A percentile compares a stretch with the other conserved stretches of the same genome.
Conservation (phyloP, 2,329 filamentous ascomycete species). For the Penicillium aurantiogriseum region DNA sequence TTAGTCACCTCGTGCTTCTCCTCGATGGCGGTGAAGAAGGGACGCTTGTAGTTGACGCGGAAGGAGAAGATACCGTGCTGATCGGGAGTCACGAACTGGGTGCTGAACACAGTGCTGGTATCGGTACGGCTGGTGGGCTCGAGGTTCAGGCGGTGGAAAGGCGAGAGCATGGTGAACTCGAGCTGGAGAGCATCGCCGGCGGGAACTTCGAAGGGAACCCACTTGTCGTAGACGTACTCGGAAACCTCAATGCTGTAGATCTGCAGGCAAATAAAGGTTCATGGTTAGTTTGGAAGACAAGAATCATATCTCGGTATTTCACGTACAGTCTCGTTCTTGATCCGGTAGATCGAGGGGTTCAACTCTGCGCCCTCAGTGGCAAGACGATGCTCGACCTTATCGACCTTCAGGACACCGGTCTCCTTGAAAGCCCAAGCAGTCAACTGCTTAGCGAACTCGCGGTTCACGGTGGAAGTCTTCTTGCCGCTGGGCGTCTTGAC, state of each 20-base stretch:
- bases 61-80: constrained; percentile 99
- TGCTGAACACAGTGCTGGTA: constrained; percentile 70
- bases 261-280: constrained; percentile 46
- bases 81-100: constrained; percentile 80
- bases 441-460: constrained; percentile 78
- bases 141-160: constrained; percentile 86
- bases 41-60: constrained; percentile 93
- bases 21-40: constrained; percentile 83
- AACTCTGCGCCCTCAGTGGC: constrained; percentile 51
- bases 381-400: constrained; percentile 74
- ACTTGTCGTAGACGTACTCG: constrained; percentile 74
- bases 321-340: constrained; percentile 96
- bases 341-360: constrained; percentile 87
- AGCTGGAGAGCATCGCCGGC: constrained; percentile 76
- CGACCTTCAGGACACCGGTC: constrained; percentile 81
- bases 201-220: constrained; percentile 70
- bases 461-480: constrained; percentile 68
- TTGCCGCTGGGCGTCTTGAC: constrained; percentile 61
- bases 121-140: constrained; percentile 55
- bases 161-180: constrained; percentile 97
- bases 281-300: constrained; percentile 26
- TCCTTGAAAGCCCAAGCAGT: constrained; percentile 98
- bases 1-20: constrained; percentile 95
- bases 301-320: not conserved
- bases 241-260: constrained; percentile 85